Conservation (phyloP, 73 alveolate genomes). For the Paramecium primaurelia region DNA sequence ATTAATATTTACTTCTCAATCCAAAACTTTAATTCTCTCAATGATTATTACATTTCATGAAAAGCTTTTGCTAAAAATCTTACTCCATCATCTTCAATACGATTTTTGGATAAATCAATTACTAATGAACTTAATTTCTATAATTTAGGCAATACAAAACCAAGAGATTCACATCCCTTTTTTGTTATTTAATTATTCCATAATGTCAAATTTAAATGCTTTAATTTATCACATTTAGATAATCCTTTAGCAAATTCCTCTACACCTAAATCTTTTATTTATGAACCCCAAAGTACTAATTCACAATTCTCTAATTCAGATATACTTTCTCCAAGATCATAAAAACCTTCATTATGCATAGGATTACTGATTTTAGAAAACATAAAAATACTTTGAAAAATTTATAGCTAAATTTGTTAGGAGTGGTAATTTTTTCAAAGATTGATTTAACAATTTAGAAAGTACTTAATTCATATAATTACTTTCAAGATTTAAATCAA, state of each 20-base stretch:
- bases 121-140: not conserved
- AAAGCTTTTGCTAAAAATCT: slow-evolving; percentile 5
- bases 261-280: not conserved
- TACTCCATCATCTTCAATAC: slow-evolving; percentile 34
- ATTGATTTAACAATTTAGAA: not conserved
- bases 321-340: slow-evolving; percentile 21
- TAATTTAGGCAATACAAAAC: not conserved
- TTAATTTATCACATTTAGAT: not conserved
- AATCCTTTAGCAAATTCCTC: slow-evolving; percentile 30
- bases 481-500: not conserved
- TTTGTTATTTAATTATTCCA: slow-evolving; percentile 23
- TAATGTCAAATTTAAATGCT: not conserved
- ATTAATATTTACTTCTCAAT: not conserved
- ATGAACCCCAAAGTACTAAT: not conserved
- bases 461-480: slow-evolving; percentile 26
- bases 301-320: not conserved
- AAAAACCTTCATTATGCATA: slow-evolving; percentile 3
- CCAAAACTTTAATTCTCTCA: slow-evolving; percentile 8
- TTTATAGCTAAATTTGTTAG: not conserved
- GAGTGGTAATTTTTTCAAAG: not conserved
- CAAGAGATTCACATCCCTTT: not conserved
- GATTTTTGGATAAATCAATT: slow-evolving; percentile 15
- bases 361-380: not conserved
- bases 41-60: not conserved
- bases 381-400: not conserved